Evolutionary conservation across 179 eudicot genomes (phyloP).

Genomic region (Beta corolliflora): DNA sequence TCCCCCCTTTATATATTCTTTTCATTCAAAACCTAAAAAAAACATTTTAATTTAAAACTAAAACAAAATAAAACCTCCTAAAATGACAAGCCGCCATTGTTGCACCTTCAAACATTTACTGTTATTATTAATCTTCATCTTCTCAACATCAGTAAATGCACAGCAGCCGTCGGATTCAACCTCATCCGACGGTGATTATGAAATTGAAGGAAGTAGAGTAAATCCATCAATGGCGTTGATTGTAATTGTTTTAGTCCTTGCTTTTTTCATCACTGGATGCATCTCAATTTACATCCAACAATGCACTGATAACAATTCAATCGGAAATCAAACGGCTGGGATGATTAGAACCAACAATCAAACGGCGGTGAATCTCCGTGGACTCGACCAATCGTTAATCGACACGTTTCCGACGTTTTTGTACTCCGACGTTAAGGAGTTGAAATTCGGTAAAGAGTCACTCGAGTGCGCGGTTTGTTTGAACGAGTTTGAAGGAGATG

Average conservation of each 20-base stretch:
- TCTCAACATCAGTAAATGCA: slow-evolving; percentile 25
- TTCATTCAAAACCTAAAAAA: not conserved
- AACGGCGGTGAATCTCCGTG: slow-evolving; percentile 11
- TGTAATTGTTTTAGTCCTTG: slow-evolving; percentile 30
- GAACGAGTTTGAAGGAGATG: slow-evolving; percentile 48
- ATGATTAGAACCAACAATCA: no score
- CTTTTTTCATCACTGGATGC: slow-evolving; percentile 40
- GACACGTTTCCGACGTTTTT: slow-evolving; percentile 46
- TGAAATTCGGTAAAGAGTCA: slow-evolving; percentile 41
- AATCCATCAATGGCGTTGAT: slow-evolving; percentile 34
- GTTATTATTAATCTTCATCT: not conserved
- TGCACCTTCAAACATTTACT: not conserved
- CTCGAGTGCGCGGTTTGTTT: slow-evolving; percentile 61
- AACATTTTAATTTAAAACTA: not conserved
- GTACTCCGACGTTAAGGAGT: slow-evolving; percentile 44
- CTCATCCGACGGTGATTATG: not conserved
- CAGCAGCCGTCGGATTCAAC: slow-evolving; percentile 21
- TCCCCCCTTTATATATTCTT: not conserved
- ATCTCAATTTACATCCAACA: slow-evolving; percentile 41
- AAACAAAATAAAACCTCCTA: no score
- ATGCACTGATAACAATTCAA: slow-evolving; percentile 15
- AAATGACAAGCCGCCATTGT: slow-evolving; percentile 5
- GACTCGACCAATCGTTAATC: slow-evolving; percentile 39
- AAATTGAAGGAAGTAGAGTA: not conserved
- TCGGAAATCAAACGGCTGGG: not conserved